These are phyloP conservation scores for Metschnikowia santaceciliae DNA, from an alignment of 805 yeast species.

Conservation along the genomic window DNA sequence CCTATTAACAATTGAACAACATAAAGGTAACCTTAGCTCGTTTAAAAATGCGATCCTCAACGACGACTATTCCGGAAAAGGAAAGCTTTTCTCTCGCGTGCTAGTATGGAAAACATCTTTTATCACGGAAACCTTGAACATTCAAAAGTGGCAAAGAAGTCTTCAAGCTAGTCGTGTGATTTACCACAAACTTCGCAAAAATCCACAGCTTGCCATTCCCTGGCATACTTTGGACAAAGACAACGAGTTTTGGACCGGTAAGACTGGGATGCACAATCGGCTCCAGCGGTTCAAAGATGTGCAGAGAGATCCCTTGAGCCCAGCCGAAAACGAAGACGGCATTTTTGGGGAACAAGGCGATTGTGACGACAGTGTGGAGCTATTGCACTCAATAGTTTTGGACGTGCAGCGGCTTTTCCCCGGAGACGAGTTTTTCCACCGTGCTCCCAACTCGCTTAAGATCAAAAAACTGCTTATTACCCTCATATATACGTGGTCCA, in stretches of 20 bases:
- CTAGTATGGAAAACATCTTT: constrained; percentile 37
- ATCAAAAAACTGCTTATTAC: constrained; percentile 35
- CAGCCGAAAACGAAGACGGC: constrained; percentile 2
- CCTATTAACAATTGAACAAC: constrained; percentile 34
- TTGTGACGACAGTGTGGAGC: constrained; percentile 33
- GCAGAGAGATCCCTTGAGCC: constrained; percentile 19
- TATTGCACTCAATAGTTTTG: constrained; percentile 41
- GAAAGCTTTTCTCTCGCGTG: constrained; percentile 26
- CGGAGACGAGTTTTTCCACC: constrained; percentile 31
- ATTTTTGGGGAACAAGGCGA: not conserved
- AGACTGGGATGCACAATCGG: not conserved
- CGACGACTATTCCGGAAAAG: constrained; percentile 24
- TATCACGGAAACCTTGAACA: constrained; percentile 34
- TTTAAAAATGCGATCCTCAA: constrained; percentile 27
- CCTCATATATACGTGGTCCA: constrained; percentile 47
- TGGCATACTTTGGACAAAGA: constrained; percentile 35
- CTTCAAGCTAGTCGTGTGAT: constrained; percentile 30
- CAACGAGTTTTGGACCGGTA: constrained; percentile 20
- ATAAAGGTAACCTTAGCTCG: constrained; percentile 26
- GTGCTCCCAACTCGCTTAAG: constrained; percentile 14
- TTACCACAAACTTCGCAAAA: constrained; percentile 29
- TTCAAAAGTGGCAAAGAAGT: constrained; percentile 30
- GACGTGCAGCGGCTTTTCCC: constrained; percentile 55
- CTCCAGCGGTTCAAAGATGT: constrained; percentile 20
- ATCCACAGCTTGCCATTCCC: constrained; percentile 32